These are phyloP conservation scores for Thraustotheca clavata DNA, from an alignment of 352 stramenopile species.

Conservation along the genomic window DNA sequence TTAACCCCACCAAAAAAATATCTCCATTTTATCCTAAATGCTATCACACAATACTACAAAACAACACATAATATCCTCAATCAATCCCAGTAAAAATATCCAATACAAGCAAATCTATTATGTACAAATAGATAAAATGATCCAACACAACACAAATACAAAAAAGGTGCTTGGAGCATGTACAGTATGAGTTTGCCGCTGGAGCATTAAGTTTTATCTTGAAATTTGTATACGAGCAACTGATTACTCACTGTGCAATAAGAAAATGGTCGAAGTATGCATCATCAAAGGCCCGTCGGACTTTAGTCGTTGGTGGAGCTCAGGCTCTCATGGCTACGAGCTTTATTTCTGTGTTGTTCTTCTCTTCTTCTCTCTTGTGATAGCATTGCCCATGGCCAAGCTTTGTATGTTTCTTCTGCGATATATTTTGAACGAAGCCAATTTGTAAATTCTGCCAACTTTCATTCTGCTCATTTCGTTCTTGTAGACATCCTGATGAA, in stretches of 20 bases:
- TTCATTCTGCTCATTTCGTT: not conserved
- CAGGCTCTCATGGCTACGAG: conserved; percentile 4
- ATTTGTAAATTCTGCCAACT: not conserved
- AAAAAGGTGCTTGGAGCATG: too few relatives aligned
- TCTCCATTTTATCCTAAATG: too few relatives aligned
- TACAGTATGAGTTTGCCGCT: too few relatives aligned
- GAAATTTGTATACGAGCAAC: too few relatives aligned
- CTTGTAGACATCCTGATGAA: not conserved
- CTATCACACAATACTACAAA: too few relatives aligned
- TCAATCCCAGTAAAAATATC: too few relatives aligned
- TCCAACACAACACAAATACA: too few relatives aligned
- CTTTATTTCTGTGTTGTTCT: conserved; percentile 13
- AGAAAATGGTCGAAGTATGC: conserved; percentile 8
- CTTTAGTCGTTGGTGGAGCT: conserved; percentile 15
- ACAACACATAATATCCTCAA: too few relatives aligned
- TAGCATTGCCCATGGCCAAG: conserved; percentile 13
- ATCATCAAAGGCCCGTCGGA: not conserved
- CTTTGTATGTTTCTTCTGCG: conserved; percentile 5
- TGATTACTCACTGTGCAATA: not conserved
- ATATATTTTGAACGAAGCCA: not conserved
- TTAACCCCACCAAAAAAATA: too few relatives aligned
- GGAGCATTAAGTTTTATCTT: too few relatives aligned
- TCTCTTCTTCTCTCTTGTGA: conserved; percentile 20
- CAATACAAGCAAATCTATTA: too few relatives aligned
- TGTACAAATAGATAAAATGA: too few relatives aligned